Evolutionary conservation across 75 land plant species (phyloP).

Genomic region (Sequoiadendron giganteum): DNA sequence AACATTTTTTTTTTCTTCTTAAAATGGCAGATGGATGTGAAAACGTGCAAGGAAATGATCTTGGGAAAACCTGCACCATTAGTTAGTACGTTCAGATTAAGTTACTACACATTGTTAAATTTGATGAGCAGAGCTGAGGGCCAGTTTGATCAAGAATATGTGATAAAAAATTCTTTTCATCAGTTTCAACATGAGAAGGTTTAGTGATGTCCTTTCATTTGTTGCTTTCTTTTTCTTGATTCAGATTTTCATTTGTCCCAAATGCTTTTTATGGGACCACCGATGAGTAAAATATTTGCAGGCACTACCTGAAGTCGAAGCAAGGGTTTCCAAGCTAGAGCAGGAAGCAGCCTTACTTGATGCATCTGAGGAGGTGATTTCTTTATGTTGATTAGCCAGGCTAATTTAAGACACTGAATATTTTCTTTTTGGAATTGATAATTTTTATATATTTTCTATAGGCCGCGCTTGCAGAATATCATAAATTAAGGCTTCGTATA

Average conservation of each 20-base stretch:
- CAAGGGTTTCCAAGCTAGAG: conserved; percentile 64
- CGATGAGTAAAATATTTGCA: conserved; percentile 16
- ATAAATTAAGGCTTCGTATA: conserved; percentile 54
- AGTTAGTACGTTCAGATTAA: conserved; percentile 71
- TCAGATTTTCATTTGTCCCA: not conserved
- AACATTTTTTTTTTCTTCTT: not conserved
- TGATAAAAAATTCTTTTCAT: conserved; percentile 61
- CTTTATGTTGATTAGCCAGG: not conserved
- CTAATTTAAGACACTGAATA: not conserved
- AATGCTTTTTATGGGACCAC: not conserved
- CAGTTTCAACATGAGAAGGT: conserved; percentile 91
- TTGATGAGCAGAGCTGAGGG: conserved; percentile 69
- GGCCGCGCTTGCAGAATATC: conserved; percentile 84
- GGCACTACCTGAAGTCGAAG: conserved; percentile 81
- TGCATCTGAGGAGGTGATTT: conserved; percentile 79
- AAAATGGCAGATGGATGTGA: conserved; percentile 82
- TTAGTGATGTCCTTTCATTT: not conserved
- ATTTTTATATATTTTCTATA: conserved; percentile 16
- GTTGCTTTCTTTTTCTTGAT: not conserved
- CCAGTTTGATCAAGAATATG: conserved; percentile 60
- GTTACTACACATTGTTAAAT: conserved; percentile 57
- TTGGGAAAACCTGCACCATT: conserved; percentile 91
- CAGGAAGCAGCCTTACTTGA: conserved; percentile 78
- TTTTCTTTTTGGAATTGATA: not conserved
- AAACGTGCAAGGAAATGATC: conserved; percentile 78